Base-by-base conservation (phyloP, 2,329 filamentous ascomycete species). In the Ophiostoma ips region DNA sequence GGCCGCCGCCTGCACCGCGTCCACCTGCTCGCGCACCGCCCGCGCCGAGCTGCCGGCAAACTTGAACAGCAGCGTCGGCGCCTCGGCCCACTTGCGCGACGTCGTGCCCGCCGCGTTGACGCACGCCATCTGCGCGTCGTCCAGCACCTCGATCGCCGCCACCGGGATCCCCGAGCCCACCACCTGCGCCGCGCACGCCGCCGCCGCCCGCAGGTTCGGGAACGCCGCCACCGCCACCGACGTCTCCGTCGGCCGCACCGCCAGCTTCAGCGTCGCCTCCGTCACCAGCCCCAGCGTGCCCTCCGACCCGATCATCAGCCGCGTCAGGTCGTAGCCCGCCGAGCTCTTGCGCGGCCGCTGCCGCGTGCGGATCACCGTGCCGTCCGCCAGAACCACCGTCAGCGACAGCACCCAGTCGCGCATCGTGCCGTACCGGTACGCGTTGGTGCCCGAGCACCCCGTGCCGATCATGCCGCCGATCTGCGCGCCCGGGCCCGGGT, bases 371-470 rank as follows among this genome's bases (percentile, higher is more conserved):
- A 95, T 83, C 48, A 95, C 67, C 1, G 88, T 94, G 46, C 88
- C 88, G 64, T 95, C 89, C 16, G 88, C 88, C 59, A 95, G 73
- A 11, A 95, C 88, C 4, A 94, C 86, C 0, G 88, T 95, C 57
- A 95, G 67, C 49, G 78, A 84, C 19, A 94, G 68, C 12, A 95
- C 89, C 88, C 88, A 95, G 62, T 95, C 88, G 55, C 86, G 81
- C 87, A 95, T 95, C 2, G 88, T 95, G 55, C 88, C 89, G 64
- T 94, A 95, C 52, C 88, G 76, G 68, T 94, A 94, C 15, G 88
- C 83, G 63, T 95, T 95, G 13, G 88, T 95, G 52, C 88, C 88
- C 60, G 73, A 77, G 68, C 74, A 78, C 34, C 76, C 76, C 3
- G 84, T 88, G 19, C 83, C 84, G 33, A 88, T 78, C 84, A 88